Conservation (phyloP, 164 flowering plant genomes). For the Litsea cubeba region DNA sequence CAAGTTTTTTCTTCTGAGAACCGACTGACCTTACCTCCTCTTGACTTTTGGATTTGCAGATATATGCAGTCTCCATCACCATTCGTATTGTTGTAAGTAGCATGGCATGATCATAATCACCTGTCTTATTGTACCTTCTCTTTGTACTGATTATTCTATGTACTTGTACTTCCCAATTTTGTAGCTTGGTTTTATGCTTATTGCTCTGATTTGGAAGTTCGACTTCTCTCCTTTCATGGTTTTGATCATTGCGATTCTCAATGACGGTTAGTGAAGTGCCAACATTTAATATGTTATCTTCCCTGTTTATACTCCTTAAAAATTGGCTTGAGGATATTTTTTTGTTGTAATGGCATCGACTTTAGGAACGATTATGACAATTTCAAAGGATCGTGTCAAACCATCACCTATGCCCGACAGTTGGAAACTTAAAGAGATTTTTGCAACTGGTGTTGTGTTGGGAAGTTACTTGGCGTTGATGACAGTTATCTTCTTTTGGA, state of each 20-base stretch:
- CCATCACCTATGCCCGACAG: slow-evolving; percentile 97
- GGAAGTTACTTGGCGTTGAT: slow-evolving; percentile 87
- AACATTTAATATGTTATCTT: not conserved
- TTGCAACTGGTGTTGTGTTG: slow-evolving; percentile 88
- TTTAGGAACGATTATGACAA: slow-evolving; percentile 96
- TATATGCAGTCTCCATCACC: slow-evolving; percentile 92
- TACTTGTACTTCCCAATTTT: slow-evolving; percentile 4
- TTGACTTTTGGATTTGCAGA: slow-evolving; percentile 39
- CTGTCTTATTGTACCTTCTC: not conserved
- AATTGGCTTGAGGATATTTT: not conserved
- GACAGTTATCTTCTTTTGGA: slow-evolving; percentile 94
- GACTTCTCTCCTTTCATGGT: slow-evolving; percentile 98
- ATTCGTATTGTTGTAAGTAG: slow-evolving; percentile 92
- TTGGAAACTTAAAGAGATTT: slow-evolving; percentile 94
- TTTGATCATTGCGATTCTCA: slow-evolving; percentile 90
- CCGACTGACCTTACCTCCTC: not conserved
- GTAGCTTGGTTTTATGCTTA: slow-evolving; percentile 90
- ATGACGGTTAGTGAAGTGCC: slow-evolving; percentile 59
- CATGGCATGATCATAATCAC: not conserved
- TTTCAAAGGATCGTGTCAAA: slow-evolving; percentile 93
- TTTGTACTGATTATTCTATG: not conserved
- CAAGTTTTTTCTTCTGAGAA: not conserved
- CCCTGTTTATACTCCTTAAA: not conserved
- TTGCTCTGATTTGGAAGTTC: slow-evolving; percentile 89
- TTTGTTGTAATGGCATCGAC: not conserved